Evolutionary conservation across 176 grass and related monocot species (phyloP), one percentile per base, ranked within the genome.

Genomic region (Typha latifolia): DNA sequence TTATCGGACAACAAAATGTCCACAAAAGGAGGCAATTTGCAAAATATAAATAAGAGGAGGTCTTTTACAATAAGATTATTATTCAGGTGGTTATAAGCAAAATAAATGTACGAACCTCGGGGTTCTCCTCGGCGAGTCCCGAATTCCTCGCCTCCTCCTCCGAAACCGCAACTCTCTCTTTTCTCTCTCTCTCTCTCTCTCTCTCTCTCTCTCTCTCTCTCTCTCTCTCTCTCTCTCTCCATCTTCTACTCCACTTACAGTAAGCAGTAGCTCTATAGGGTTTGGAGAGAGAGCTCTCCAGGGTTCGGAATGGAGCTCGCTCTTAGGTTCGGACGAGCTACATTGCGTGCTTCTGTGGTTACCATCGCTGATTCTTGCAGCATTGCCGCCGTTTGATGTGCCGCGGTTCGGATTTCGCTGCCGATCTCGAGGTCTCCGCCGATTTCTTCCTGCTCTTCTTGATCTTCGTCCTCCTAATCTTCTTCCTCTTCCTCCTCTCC

Each of bases 351-450:
- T 59, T 22, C 18, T 59, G 53, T 16, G 53, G 8, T 59, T 18
- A 9, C 6, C 18, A 59, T 59, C 53, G 15, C 53, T 21, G 53
- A 19, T 59, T 56, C 51, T 56, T 19, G 51, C 51, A 56, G 14
- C 51, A 56, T 19, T 56, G 14, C 51, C 12, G 24, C 14, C 15
- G 59, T 29, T 74, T 64, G 61, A 63, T 52, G 61, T 64, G 71
- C 71, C 71, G 71, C 5, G 7, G 69, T 12, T 74, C 26, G 14
- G 59, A 74, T 51, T 62, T 63, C 59, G 71, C 71, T 14, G 47
- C 61, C 14, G 70, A 64, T 74, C 27, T 64, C 32, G 61, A 24
- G 18, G 47, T 74, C 10, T 63, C 71, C 8, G 61, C 14, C 22
- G 71, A 74, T 64, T 32, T 64, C 61, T 49, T 63, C 61, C 24